These are phyloP conservation scores for Filosporella fistucella DNA, from an alignment of 495 filamentous ascomycete species.

Conservation along the genomic window DNA sequence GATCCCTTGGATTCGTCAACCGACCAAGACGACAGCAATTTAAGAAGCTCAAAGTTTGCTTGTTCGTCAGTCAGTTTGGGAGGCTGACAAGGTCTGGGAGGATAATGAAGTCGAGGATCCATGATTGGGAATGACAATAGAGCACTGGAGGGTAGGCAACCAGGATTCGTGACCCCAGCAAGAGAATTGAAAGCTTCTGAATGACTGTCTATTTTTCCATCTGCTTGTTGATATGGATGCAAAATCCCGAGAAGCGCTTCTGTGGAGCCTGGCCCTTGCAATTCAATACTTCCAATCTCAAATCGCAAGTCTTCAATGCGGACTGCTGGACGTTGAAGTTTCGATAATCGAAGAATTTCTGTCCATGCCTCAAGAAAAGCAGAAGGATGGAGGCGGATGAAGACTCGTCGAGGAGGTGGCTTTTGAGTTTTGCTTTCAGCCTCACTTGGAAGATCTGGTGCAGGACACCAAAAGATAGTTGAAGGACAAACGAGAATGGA, in stretches of 20 bases:
- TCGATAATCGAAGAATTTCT: conserved; percentile 63
- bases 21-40: conserved; percentile 65
- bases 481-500: conserved; percentile 67
- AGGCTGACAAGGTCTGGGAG: conserved; percentile 43
- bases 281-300: conserved; percentile 90
- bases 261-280: conserved; percentile 78
- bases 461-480: conserved; percentile 62
- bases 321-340: conserved; percentile 65
- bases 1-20: conserved; percentile 53
- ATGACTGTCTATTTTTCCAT: conserved; percentile 34
- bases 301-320: conserved; percentile 87
- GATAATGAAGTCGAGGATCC: conserved; percentile 79
- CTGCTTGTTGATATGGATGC: conserved; percentile 41
- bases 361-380: conserved; percentile 83
- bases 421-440: conserved; percentile 24
- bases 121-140: conserved; percentile 67
- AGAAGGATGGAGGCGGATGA: conserved; percentile 82
- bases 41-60: conserved; percentile 34
- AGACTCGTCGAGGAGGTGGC: conserved; percentile 43
- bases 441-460: neutral
- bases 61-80: conserved; percentile 46
- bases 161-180: conserved; percentile 66
- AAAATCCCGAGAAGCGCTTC: conserved; percentile 74
- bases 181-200: conserved; percentile 59
- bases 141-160: conserved; percentile 66